Conservation (phyloP, 2,329 filamentous ascomycete species). For the Talaromyces sp. region DNA sequence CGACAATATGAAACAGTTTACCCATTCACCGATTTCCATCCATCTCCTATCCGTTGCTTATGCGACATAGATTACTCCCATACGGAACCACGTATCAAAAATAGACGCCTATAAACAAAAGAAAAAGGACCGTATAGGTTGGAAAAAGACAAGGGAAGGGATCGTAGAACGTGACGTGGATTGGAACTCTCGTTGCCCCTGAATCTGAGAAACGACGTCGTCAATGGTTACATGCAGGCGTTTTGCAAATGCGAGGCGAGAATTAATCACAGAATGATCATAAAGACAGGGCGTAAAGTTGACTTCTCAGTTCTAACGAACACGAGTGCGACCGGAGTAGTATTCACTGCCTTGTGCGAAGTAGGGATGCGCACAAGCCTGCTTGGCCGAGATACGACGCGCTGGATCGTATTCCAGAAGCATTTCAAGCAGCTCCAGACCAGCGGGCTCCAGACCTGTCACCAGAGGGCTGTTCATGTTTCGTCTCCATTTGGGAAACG, state of each 20-base stretch:
- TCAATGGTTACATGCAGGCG: not conserved
- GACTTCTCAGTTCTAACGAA: conserved; percentile 33
- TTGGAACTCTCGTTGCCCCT: not conserved
- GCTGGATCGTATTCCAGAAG: conserved; percentile 86
- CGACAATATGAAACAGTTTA: conserved; percentile 11
- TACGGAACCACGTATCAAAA: conserved; percentile 8
- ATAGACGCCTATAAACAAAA: conserved; percentile 10
- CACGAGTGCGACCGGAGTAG: conserved; percentile 43
- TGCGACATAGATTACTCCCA: conserved; percentile 13
- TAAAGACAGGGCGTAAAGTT: conserved; percentile 25
- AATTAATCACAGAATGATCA: conserved; percentile 5
- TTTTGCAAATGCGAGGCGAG: not conserved
- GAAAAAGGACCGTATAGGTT: not conserved
- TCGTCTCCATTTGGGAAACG: conserved; percentile 85
- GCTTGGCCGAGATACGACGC: conserved; percentile 82
- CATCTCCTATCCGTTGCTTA: conserved; percentile 14
- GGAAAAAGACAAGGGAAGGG: not conserved
- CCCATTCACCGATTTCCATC: conserved; percentile 3
- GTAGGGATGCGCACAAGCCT: conserved; percentile 78
- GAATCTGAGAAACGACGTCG: not conserved
- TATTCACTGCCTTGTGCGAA: conserved; percentile 56
- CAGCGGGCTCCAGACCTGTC: conserved; percentile 64
- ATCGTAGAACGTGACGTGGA: not conserved
- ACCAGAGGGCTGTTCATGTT: conserved; percentile 67
- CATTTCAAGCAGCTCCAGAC: conserved; percentile 51